phyloP scores from a whole-genome alignment of 1,139 yeast genomes.

The Eremothecium sinecaudum region DNA sequence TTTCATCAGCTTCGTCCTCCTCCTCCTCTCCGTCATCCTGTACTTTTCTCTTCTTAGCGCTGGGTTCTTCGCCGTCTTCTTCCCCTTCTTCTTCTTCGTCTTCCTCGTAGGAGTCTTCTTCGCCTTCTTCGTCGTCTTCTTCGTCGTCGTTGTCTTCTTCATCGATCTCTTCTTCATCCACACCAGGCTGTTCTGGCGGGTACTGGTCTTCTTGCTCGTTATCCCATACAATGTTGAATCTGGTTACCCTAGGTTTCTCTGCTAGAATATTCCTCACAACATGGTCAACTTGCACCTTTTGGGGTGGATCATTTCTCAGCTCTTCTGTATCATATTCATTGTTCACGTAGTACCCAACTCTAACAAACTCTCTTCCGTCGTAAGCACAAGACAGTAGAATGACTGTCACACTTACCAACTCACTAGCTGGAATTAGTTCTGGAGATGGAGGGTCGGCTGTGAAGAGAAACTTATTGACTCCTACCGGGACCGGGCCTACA shows the following conservation, averaged over 20 bases:
- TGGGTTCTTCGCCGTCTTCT: conserved; percentile 33
- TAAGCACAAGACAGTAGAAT: conserved; percentile 86
- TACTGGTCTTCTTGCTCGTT: conserved; percentile 50
- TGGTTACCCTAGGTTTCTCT: conserved; percentile 93
- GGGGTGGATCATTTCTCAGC: conserved; percentile 84
- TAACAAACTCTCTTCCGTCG: conserved; percentile 85
- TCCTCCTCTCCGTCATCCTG: conserved; percentile 29
- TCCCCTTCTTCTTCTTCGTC: conserved; percentile 35
- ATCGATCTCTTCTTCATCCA: conserved; percentile 50
- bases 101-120: conserved; percentile 32
- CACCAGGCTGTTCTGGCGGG: conserved; percentile 66
- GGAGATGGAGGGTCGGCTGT: conserved; percentile 97
- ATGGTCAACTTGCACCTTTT: conserved; percentile 83
- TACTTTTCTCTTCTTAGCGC: conserved; percentile 28
- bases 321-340: conserved; percentile 94
- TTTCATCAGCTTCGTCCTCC: conserved; percentile 24
- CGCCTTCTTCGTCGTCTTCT: conserved; percentile 36
- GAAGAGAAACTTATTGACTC: conserved; percentile 84
- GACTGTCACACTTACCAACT: conserved; percentile 89
- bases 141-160: conserved; percentile 46
- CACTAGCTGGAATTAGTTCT: conserved; percentile 90
- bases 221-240: conserved; percentile 95
- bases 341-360: conserved; percentile 95
- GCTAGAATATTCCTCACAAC: conserved; percentile 91
- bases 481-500: conserved; percentile 98